phyloP scores from a whole-genome alignment of 176 grass and related monocot genomes.

The Lolium perenne region DNA sequence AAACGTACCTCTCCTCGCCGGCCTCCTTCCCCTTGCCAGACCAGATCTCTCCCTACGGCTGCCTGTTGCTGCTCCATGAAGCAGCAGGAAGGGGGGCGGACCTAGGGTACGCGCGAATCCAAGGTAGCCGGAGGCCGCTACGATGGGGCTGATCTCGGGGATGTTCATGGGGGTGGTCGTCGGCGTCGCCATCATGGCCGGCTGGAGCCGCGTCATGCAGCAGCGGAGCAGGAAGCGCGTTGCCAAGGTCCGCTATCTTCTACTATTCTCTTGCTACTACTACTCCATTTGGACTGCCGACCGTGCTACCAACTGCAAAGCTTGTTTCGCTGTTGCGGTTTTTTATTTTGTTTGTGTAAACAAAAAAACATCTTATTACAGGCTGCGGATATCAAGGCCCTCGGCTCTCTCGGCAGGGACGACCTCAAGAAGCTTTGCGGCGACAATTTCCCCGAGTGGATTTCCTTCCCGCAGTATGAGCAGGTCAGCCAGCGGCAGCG shows the following conservation, averaged over 20 bases:
- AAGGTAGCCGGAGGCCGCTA: neutral
- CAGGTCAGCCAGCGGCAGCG: slow-evolving; percentile 55
- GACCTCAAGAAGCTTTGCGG: slow-evolving; percentile 94
- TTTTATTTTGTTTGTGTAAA: neutral
- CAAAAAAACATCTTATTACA: slow-evolving; percentile 27
- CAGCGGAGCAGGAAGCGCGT: slow-evolving; percentile 73
- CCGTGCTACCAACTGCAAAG: neutral
- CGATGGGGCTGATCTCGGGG: slow-evolving; percentile 89
- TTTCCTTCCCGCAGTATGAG: slow-evolving; percentile 91
- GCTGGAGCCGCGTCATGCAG: slow-evolving; percentile 85
- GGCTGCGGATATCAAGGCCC: slow-evolving; percentile 93
- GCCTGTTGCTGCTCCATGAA: neutral
- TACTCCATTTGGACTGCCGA: slow-evolving; percentile 2
- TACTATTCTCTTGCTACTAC: neutral
- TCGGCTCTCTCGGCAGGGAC: slow-evolving; percentile 80
- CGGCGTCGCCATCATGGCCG: slow-evolving; percentile 81
- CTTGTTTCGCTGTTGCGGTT: neutral
- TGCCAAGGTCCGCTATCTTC: slow-evolving; percentile 63
- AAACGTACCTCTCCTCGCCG: neutral
- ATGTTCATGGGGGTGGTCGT: slow-evolving; percentile 83
- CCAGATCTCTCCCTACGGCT: neutral
- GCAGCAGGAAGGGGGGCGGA: neutral
- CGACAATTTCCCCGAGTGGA: slow-evolving; percentile 89
- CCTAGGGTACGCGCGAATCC: neutral
- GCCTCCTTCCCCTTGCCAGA: neutral